phyloP scores from a whole-genome alignment of 805 yeast genomes.

The Monosporozyma solicola region DNA sequence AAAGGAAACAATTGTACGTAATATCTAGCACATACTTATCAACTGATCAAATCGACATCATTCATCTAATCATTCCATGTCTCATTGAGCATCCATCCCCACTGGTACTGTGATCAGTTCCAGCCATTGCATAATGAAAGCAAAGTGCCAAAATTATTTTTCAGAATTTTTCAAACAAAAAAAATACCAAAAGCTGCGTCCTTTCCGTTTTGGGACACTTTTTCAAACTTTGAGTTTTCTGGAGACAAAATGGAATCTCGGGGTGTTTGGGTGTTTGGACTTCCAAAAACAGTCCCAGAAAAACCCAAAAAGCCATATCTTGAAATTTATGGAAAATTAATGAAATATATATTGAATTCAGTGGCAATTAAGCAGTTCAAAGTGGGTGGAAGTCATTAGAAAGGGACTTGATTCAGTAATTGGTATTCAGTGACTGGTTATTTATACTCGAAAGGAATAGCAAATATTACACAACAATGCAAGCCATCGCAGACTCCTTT shows the following conservation, averaged over 20 bases:
- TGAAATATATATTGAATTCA: background rate
- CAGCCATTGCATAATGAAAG: background rate
- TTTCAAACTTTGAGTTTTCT: no score
- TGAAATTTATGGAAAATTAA: no score
- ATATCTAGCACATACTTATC: background rate
- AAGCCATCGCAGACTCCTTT: conserved; percentile 28
- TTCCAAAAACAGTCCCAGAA: no score
- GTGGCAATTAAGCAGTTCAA: background rate
- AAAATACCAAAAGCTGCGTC: background rate
- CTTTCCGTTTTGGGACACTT: background rate
- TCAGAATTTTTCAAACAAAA: background rate
- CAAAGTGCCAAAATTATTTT: background rate
- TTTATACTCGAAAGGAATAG: no score
- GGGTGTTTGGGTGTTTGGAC: no score
- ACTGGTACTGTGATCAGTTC: no score
- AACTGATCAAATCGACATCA: background rate
- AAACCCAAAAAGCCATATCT: no score
- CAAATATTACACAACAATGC: conserved; percentile 14
- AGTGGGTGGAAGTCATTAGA: no score
- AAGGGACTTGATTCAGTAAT: no score
- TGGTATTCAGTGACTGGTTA: no score
- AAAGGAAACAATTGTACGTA: background rate
- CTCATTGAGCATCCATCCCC: background rate
- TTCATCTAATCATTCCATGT: background rate
- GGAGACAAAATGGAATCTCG: no score